Base-by-base conservation (phyloP, 495 filamentous ascomycete genomes). In the Talaromyces proteolyticus region DNA sequence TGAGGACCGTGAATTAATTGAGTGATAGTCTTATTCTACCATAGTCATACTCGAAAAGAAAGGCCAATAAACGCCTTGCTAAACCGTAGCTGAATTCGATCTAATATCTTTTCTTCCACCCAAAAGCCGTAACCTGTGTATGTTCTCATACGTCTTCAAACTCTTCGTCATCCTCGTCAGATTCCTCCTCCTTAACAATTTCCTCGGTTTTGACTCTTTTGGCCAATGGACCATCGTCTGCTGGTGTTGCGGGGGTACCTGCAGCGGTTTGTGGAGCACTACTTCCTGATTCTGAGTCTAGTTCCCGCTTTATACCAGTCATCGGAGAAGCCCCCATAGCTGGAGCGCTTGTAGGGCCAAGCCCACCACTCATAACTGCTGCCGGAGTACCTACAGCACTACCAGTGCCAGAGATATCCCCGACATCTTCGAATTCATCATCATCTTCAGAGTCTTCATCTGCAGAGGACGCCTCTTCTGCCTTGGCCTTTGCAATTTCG, bases 161-260 rank as follows among this genome's bases (percentile, higher is more conserved):
- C 36, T 77, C 72, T 38, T 76, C 75, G 2, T 79, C 76, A 34
- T 77, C 74, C 39, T 79, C 76, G 47, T 78, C 75, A 2, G 74
- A 78, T 36, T 60, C 57, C 41, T 66, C 70, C 48, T 65, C 62
- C 52, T 68, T 69, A 6, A 57, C 44, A 2, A 59, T 61, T 2
- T 63, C 56, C 43, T 66, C 60, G 4, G 45, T 49, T 52, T 78
- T 78, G 42, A 76, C 52, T 52, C 59, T 72, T 60, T 79, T 79
- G 21, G 58, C 52, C 0, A 65, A 58, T 4, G 69, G 72, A 0
- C 62, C 70, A 36, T 73, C 69, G 24, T 72, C 73, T 1, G 58
- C 57, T 8, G 59, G 57, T 4, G 66, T 67, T 22, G 65, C 61
- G 1, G 73, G 75, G 0, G 75, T 77, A 2, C 63, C 69, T 6